A percentile compares a stretch with the other conserved stretches of the same genome.
These are phyloP conservation scores for Agaricus sinodeliciosus DNA, from an alignment of 768 basidiomycete species.

Conservation along the genomic window DNA sequence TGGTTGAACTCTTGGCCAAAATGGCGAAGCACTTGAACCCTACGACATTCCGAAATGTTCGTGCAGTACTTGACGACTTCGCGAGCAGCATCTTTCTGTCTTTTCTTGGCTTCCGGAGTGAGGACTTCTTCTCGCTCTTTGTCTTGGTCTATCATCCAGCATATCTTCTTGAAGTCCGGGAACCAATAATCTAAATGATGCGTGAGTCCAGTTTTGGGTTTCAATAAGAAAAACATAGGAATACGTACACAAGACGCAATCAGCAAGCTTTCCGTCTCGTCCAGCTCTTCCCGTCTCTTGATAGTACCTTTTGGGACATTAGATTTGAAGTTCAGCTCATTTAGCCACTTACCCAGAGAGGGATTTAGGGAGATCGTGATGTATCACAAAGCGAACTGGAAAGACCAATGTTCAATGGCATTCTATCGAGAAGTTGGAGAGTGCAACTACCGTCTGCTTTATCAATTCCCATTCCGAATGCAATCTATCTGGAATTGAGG, in stretches of 20 bases:
- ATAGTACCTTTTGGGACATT: conserved; percentile 52
- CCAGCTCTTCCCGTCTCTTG: conserved; percentile 98
- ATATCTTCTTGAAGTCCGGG: conserved; percentile 47
- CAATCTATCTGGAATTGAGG: conserved; percentile 47
- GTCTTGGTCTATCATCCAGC: conserved; percentile 55
- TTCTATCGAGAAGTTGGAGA: not conserved
- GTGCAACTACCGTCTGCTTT: conserved; percentile 60
- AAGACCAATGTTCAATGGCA: conserved; percentile 1
- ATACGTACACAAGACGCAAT: conserved; percentile 82
- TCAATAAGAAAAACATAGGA: not conserved
- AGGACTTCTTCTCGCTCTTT: conserved; percentile 26
- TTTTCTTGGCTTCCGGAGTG: conserved; percentile 50
- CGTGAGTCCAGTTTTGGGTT: conserved; percentile 2
- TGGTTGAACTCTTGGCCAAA: conserved; percentile 80
- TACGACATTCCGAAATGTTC: conserved; percentile 81
- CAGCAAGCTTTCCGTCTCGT: conserved; percentile 77
- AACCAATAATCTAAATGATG: conserved; percentile 55
- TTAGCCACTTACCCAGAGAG: conserved; percentile 63
- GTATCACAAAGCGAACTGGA: conserved; percentile 88
- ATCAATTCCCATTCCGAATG: conserved; percentile 97
- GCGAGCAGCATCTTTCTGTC: conserved; percentile 57
- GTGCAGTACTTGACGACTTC: conserved; percentile 75
- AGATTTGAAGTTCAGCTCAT: not conserved
- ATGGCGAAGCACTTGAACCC: conserved; percentile 80
- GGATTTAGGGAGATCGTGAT: conserved; percentile 74